Base-by-base conservation (phyloP, 257 asterid species). In the Eustoma russellianum region DNA sequence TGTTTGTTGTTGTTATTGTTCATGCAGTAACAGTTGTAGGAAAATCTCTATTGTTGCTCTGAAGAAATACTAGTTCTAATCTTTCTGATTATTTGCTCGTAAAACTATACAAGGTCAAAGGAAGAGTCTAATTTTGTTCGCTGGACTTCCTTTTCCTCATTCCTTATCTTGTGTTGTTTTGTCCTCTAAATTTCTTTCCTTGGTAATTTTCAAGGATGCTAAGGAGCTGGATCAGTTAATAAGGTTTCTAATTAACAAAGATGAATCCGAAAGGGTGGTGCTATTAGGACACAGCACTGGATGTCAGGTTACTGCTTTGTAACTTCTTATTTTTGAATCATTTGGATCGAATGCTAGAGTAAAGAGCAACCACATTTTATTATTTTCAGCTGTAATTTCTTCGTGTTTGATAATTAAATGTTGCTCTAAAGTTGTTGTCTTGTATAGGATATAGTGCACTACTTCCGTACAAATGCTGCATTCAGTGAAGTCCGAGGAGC, bases 281-380 rank as follows among this genome's bases (percentile, higher is more conserved):
- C 78, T 92, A 57, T 80, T 92, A 47, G 99, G 99, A 54, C 97
- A 92, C 70, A 88, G 97, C 72, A 85, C 99, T 33, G 97, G 97
- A 53, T 92, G 99, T 74, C 95, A 88, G 88, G 97, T 85, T 57
- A 5, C 43, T 33, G 46, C 34, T 59, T 35, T 1, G 1, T 49
- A 47, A 18, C 43, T 41, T 38, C 14, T 18, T 9, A 6, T 24
- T 60, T 60, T 34, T 15, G 18, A 60, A n/a, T 12, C 12, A 38
- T 38, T 3, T 60, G 53, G 16, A 13, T 18, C 43, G 0, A 38
- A 11, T 38, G 0, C 7, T 11, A n/a, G 9, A 7, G 9, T n/a
- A 53, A 48, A 16, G 46, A 40, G 55, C 60, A 62, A 46, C 44
- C 43, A 10, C 43, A 38, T 38, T 38, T 7, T 0, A 38, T 38